phyloP scores from a whole-genome alignment of 2,329 filamentous ascomycete genomes.

The Catunica adiposa region DNA sequence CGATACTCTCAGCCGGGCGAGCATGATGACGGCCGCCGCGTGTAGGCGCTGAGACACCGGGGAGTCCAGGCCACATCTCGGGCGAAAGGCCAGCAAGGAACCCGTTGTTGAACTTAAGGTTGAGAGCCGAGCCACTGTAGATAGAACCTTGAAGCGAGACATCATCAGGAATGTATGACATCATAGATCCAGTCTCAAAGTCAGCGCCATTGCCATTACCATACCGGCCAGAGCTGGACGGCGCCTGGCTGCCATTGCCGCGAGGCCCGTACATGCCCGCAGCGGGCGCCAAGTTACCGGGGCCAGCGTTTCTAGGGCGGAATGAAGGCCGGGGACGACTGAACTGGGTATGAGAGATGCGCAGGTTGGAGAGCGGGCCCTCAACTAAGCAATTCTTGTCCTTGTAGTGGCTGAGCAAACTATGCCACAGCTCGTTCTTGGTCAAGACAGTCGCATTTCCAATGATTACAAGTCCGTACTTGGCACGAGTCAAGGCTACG shows the following conservation, averaged over 20 bases:
- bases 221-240: slow-evolving; percentile 22
- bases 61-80: slow-evolving; percentile 75
- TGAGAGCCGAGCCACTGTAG: slow-evolving; percentile 66
- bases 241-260: neutral
- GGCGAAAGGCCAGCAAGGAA: slow-evolving; percentile 71
- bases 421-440: slow-evolving; percentile 97
- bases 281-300: neutral
- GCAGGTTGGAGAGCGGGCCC: slow-evolving; percentile 86
- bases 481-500: slow-evolving; percentile 88
- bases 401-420: slow-evolving; percentile 89
- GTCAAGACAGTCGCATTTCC: slow-evolving; percentile 95
- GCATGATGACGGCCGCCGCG: slow-evolving; percentile 52
- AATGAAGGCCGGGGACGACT: slow-evolving; percentile 85
- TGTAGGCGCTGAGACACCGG: slow-evolving; percentile 41
- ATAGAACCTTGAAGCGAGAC: slow-evolving; percentile 89
- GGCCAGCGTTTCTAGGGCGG: slow-evolving; percentile 33
- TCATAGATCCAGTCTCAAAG: slow-evolving; percentile 68
- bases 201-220: slow-evolving; percentile 30
- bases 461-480: slow-evolving; percentile 89
- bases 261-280: slow-evolving; percentile 16
- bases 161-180: slow-evolving; percentile 93
- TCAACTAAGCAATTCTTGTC: slow-evolving; percentile 92
- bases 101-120: slow-evolving; percentile 79
- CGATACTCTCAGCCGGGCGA: slow-evolving; percentile 58
- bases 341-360: slow-evolving; percentile 88